Evolutionary conservation across 2,329 filamentous ascomycete genomes (phyloP).

Genomic region (Sarocladium strictum): DNA sequence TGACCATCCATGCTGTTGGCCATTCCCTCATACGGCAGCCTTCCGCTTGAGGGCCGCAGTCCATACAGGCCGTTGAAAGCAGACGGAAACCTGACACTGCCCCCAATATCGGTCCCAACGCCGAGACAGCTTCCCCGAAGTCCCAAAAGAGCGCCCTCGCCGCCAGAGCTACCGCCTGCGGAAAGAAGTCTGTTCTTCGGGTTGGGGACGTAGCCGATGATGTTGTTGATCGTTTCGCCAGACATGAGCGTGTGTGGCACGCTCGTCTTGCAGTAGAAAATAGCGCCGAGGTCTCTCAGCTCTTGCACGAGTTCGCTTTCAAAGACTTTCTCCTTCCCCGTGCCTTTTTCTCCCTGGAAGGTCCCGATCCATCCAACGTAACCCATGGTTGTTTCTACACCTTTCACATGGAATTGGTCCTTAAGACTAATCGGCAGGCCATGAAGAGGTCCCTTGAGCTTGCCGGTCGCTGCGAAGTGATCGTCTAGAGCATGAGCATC

Average conservation of each 20-base stretch:
- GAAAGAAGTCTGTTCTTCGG: conserved; percentile 55
- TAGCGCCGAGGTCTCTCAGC: conserved; percentile 52
- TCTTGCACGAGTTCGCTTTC: conserved; percentile 48
- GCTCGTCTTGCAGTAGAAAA: conserved; percentile 65
- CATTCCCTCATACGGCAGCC: conserved; percentile 26
- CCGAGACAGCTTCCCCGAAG: conserved; percentile 33
- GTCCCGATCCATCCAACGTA: conserved; percentile 48
- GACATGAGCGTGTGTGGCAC: conserved; percentile 51
- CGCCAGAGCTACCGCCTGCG: conserved; percentile 60
- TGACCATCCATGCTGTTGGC: conserved; percentile 29
- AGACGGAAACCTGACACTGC: conserved; percentile 37
- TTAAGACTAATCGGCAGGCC: conserved; percentile 45
- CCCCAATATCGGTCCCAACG: conserved; percentile 40
- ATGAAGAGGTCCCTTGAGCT: conserved; percentile 48
- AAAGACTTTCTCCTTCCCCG: background rate
- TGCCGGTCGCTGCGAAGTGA: conserved; percentile 26
- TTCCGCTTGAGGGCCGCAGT: conserved; percentile 24
- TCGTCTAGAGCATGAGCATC: conserved; percentile 39
- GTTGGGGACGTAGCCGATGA: conserved; percentile 58
- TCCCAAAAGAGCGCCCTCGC: conserved; percentile 37
- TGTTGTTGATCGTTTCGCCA: conserved; percentile 43
- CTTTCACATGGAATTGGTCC: conserved; percentile 52
- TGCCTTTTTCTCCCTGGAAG: conserved; percentile 29
- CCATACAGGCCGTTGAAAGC: conserved; percentile 38
- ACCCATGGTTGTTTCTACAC: conserved; percentile 47